phyloP scores from a whole-genome alignment of 2,329 filamentous ascomycete species.

The Claviceps humidiphila region DNA sequence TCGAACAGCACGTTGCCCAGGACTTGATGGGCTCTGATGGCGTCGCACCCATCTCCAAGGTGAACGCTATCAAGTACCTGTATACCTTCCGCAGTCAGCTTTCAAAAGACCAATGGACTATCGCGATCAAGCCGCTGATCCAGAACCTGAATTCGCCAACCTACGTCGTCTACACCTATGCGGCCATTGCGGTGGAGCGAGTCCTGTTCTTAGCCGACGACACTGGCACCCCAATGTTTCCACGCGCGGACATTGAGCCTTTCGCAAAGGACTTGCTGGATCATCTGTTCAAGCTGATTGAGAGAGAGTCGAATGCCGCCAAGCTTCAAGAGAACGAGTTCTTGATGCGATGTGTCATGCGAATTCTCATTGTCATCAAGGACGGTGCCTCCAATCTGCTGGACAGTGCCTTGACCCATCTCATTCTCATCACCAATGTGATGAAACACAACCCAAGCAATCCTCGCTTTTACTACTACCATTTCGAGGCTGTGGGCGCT shows the following conservation, averaged over 20 bases:
- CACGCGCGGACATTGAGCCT: slow-evolving; percentile 62
- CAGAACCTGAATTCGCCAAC: slow-evolving; percentile 81
- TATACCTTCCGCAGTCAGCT: slow-evolving; percentile 95
- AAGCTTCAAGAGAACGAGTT: slow-evolving; percentile 99
- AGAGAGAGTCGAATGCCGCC: slow-evolving; percentile 68
- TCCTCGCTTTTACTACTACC: slow-evolving; percentile 95
- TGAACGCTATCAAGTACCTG: slow-evolving; percentile 95
- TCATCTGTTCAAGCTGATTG: slow-evolving; percentile 83
- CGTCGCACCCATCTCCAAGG: slow-evolving; percentile 77
- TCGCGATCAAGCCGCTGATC: slow-evolving; percentile 77
- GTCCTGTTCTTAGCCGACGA: slow-evolving; percentile 74
- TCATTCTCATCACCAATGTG: slow-evolving; percentile 79
- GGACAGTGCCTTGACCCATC: slow-evolving; percentile 67
- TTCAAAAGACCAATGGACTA: slow-evolving; percentile 81
- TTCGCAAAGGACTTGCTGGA: slow-evolving; percentile 76
- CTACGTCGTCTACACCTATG: slow-evolving; percentile 96
- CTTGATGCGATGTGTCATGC: slow-evolving; percentile 96
- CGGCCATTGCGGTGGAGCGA: slow-evolving; percentile 90
- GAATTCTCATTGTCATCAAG: slow-evolving; percentile 86
- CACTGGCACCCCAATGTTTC: slow-evolving; percentile 64
- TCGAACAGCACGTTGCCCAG: slow-evolving; percentile 81
- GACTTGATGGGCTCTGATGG: slow-evolving; percentile 62
- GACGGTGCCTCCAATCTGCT: slow-evolving; percentile 63
- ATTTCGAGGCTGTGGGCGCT: slow-evolving; percentile 88
- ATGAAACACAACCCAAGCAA: slow-evolving; percentile 95